Conservation (phyloP, 2,329 filamentous ascomycete species). For the Aureobasidium sp. region DNA sequence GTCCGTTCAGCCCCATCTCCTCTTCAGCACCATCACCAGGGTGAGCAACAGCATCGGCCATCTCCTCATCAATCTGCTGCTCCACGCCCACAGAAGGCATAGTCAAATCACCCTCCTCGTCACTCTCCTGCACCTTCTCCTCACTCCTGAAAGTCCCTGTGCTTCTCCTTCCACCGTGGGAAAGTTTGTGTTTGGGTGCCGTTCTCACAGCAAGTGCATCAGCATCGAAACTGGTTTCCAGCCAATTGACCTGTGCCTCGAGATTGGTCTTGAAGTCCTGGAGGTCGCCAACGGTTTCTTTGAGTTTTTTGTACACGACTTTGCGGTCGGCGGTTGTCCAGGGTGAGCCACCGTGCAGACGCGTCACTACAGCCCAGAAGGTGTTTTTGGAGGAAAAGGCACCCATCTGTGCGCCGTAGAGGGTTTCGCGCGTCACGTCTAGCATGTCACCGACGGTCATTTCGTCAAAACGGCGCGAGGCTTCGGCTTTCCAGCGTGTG, state of each 20-base stretch:
- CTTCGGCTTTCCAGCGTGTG: slow-evolving; percentile 2
- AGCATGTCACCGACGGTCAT: slow-evolving; percentile 14
- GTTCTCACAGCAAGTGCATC: background rate
- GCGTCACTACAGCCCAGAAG: slow-evolving; percentile 10
- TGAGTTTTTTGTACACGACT: background rate
- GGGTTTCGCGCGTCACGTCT: slow-evolving; percentile 12
- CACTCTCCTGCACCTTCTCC: slow-evolving; percentile 4
- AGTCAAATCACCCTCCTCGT: slow-evolving; percentile 1
- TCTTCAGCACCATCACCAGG: slow-evolving; percentile 13
- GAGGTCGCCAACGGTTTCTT: background rate
- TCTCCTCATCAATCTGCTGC: background rate
- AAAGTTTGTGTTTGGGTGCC: background rate
- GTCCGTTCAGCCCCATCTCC: slow-evolving; percentile 32
- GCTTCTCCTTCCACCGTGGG: background rate
- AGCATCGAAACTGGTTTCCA: background rate
- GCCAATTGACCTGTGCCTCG: background rate
- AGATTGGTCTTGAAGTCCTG: background rate
- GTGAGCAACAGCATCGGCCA: background rate
- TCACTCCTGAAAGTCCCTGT: background rate
- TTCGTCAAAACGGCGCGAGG: background rate
- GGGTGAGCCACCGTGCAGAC: background rate
- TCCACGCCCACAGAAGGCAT: background rate
- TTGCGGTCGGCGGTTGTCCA: slow-evolving; percentile 12
- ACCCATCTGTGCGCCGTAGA: slow-evolving; percentile 3
- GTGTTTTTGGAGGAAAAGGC: background rate